Evolutionary conservation across 306 rosid species (phyloP), one percentile per base, ranked within the genome.

Genomic region (Malus sylvestris): DNA sequence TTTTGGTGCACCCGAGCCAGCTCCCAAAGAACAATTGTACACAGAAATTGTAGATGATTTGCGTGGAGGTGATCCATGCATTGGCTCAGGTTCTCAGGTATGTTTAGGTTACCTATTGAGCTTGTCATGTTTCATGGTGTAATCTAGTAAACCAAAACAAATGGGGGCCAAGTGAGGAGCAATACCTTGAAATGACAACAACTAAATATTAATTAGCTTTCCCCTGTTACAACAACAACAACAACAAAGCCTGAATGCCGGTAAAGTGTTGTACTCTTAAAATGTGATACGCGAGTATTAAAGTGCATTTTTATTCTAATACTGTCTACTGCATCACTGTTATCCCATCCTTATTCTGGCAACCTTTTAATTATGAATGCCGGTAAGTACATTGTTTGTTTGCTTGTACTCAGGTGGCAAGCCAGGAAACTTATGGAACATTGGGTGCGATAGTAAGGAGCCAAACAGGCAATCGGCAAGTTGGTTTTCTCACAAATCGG

Each of bases 61-160:
- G 79, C 96, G 99, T 64, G 99, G 97, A n/a, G 93, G 98, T 69
- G 96, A 89, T 82, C 91, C 91, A 0, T 88, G 89, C 88, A 92
- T 96, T 79, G 97, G 98, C 82, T 96, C 98, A 70, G 98, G 99
- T 78, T 96, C 99, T 78, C 99, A 92, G 96, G 99, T 95, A 84
- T 75, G 77, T 72, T 79, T 60, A 3, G 49, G 52, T 73, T 81
- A 81, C 80, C 63, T 69, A 45, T 53, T 14, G 6, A 51, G 49
- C 32, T 16, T 75, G 55, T 73, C 53, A 14, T 23, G 25, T 16
- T 29, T 55, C 23, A 58, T 44, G 10, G 57, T 16, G 38, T 16
- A 40, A 49, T 73, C 77, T n/a, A 5, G 18, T 55, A 35, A 72
- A 30, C 46, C 75, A 35, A 72, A 55, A n/a, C 58, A 15, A 57